Percentiles rank a stretch among this genome's conserved stretches.
Evolutionary conservation across 129 eudicot genomes (phyloP).

Genomic region (Arctium minus): DNA sequence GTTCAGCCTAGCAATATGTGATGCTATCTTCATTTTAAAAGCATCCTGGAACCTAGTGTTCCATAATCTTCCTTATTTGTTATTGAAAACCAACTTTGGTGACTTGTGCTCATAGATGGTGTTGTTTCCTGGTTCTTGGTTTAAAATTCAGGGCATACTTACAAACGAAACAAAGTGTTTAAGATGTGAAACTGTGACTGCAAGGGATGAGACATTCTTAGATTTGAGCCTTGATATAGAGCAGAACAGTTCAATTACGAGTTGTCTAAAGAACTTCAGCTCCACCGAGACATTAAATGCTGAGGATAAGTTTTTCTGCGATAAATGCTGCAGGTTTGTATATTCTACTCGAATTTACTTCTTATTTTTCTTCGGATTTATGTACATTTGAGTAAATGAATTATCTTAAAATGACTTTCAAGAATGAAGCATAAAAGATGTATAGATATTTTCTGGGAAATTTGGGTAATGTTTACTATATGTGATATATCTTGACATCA

Average conservation of each 20-base stretch:
- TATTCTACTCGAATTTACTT: neutral
- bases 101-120: neutral
- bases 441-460: neutral
- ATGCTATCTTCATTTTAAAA: neutral
- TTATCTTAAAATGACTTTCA: neutral
- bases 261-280: slow-evolving; percentile 71
- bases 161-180: slow-evolving; percentile 75
- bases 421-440: neutral
- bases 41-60: neutral
- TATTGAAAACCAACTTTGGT: neutral
- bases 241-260: slow-evolving; percentile 70
- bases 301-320: slow-evolving; percentile 85
- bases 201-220: slow-evolving; percentile 71
- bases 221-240: slow-evolving; percentile 77
- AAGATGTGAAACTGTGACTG: slow-evolving; percentile 74
- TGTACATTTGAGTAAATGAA: neutral
- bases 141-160: slow-evolving; percentile 50
- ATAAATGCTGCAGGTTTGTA: slow-evolving; percentile 75
- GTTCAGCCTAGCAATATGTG: neutral
- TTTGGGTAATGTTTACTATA: neutral
- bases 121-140: neutral
- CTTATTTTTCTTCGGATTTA: neutral
- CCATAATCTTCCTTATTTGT: neutral
- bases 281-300: slow-evolving; percentile 89
- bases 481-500: neutral